Evolutionary conservation across 208 protist genomes (phyloP).

Genomic region (Acanthamoeba culbertsoni): DNA sequence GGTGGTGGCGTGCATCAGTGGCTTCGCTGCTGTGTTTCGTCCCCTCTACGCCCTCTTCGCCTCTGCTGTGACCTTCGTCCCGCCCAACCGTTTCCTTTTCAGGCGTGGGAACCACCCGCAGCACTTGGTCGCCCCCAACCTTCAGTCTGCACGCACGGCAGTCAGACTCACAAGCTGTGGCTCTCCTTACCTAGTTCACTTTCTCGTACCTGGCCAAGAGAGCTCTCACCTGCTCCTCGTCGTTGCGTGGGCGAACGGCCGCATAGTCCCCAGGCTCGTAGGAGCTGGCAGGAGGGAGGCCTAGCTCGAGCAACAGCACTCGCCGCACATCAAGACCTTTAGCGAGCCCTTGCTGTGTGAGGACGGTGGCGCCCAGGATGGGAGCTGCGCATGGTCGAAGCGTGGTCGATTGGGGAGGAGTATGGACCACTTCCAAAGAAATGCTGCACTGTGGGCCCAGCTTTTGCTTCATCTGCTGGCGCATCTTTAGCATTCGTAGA

Average conservation of each 20-base stretch:
- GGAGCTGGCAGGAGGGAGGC: background rate
- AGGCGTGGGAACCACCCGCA: background rate
- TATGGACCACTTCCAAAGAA: background rate
- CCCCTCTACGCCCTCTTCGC: background rate
- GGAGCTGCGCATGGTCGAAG: background rate
- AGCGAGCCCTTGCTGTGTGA: background rate
- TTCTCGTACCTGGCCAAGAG: background rate
- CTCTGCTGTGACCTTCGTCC: background rate
- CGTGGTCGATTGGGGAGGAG: background rate
- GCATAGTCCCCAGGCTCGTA: constrained; percentile 16
- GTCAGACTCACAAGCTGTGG: background rate
- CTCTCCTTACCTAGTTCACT: no score
- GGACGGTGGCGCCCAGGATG: background rate
- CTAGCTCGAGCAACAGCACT: background rate
- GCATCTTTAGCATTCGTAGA: background rate
- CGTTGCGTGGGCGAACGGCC: background rate
- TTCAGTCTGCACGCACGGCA: background rate
- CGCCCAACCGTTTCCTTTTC: no score
- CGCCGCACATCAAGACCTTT: background rate
- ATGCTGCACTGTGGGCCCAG: background rate
- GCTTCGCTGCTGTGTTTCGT: background rate
- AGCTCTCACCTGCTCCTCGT: background rate
- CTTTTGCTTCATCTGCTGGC: background rate
- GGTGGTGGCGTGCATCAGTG: background rate
- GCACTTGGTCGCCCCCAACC: background rate